phyloP scores from a whole-genome alignment of 352 stramenopile genomes.

The Pythium grandisporangium region DNA sequence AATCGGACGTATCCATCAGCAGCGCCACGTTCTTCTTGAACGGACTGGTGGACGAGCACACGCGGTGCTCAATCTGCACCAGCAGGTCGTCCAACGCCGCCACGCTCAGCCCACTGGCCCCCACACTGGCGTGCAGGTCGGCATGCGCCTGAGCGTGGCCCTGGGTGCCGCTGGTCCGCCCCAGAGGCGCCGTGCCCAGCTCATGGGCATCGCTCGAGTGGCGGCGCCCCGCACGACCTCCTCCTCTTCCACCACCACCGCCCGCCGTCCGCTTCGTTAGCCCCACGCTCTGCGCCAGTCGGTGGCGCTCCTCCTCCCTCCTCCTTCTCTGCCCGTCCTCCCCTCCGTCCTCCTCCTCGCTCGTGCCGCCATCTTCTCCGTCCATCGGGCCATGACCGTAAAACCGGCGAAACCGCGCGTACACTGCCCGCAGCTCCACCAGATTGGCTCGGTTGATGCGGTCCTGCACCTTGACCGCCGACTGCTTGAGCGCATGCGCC shows the following conservation, averaged over 20 bases:
- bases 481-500: constrained; percentile 68
- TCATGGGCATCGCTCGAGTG: too few relatives aligned
- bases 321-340: too few relatives aligned
- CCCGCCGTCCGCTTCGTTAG: too few relatives aligned
- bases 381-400: constrained; percentile 28
- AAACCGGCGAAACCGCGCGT: constrained; percentile 37
- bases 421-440: constrained; percentile 50
- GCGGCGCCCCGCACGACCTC: too few relatives aligned
- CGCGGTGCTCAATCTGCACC: constrained; percentile 62
- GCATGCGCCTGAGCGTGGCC: neutral
- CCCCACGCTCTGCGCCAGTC: too few relatives aligned
- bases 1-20: constrained; percentile 75
- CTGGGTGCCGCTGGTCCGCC: too few relatives aligned
- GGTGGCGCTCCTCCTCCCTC: too few relatives aligned
- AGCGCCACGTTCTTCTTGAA: constrained; percentile 81
- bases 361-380: constrained; percentile 7
- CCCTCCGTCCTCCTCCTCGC: constrained; percentile 6
- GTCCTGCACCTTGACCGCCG: constrained; percentile 67
- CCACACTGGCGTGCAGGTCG: too few relatives aligned
- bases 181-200: too few relatives aligned
- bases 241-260: too few relatives aligned
- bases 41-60: constrained; percentile 50
- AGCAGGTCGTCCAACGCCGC: constrained; percentile 58
- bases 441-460: constrained; percentile 79
- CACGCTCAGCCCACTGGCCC: too few relatives aligned